phyloP scores from a whole-genome alignment of 2,329 filamentous ascomycete species.

The Allantophomopsis cytisporea region DNA sequence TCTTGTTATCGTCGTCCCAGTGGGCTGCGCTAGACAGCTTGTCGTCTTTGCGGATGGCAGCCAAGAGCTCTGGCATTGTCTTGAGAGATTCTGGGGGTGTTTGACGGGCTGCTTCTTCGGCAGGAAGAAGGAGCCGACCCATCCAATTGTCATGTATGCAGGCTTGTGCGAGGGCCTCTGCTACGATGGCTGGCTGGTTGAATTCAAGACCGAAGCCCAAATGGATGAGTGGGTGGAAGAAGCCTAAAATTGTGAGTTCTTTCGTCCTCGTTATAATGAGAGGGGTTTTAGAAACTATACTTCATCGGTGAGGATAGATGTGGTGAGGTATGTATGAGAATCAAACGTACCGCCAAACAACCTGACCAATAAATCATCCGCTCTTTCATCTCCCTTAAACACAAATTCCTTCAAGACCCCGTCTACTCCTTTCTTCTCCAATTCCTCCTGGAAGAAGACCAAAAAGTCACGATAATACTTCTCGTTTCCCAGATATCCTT shows the following conservation, averaged over 20 bases:
- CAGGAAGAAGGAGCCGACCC: slow-evolving; percentile 33
- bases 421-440: slow-evolving; percentile 49
- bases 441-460: slow-evolving; percentile 61
- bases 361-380: slow-evolving; percentile 55
- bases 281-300: neutral
- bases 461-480: slow-evolving; percentile 62
- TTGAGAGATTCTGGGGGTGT: slow-evolving; percentile 17
- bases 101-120: slow-evolving; percentile 32
- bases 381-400: slow-evolving; percentile 49
- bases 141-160: slow-evolving; percentile 52
- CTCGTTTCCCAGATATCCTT: slow-evolving; percentile 46
- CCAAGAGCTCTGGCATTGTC: slow-evolving; percentile 44
- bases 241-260: slow-evolving; percentile 25
- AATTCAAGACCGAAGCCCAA: slow-evolving; percentile 79
- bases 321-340: too few species aligned
- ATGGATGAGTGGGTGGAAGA: slow-evolving; percentile 73
- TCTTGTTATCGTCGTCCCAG: slow-evolving; percentile 44
- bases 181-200: slow-evolving; percentile 66
- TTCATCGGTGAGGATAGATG: too few species aligned
- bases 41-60: slow-evolving; percentile 39
- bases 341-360: slow-evolving; percentile 26
- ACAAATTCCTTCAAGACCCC: slow-evolving; percentile 51
- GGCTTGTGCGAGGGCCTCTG: slow-evolving; percentile 66
- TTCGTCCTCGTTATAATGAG: slow-evolving; percentile 1
- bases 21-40: slow-evolving; percentile 39